Conservation (phyloP, 257 asterid genomes). For the Solanum rostratum region DNA sequence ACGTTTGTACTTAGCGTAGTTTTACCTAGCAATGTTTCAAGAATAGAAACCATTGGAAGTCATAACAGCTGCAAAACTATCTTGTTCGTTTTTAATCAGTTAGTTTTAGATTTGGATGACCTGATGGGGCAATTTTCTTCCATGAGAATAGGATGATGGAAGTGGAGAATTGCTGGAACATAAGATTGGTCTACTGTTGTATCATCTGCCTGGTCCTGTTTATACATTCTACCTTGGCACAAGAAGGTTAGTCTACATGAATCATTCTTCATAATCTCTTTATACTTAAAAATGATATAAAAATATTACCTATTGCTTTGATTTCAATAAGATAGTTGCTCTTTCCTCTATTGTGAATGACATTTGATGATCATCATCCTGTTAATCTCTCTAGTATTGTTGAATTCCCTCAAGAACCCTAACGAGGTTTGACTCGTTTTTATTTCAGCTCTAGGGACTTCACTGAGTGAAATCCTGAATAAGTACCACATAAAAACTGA, state of each 20-base stretch:
- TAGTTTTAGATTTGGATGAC: conserved; percentile 18
- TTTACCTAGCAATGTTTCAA: background rate
- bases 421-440: background rate
- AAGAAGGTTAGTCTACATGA: conserved; percentile 40
- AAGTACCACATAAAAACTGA: background rate
- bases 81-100: background rate
- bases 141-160: conserved; percentile 48
- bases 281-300: background rate
- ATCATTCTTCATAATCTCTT: background rate
- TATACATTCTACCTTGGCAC: conserved; percentile 28
- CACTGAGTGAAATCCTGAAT: background rate
- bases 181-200: conserved; percentile 13
- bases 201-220: conserved; percentile 22
- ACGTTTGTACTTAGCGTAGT: background rate
- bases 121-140: conserved; percentile 27
- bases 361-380: background rate
- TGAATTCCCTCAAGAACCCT: background rate
- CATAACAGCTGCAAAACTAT: conserved; percentile 9
- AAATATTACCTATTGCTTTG: background rate
- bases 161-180: conserved; percentile 19
- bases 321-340: background rate
- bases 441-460: background rate
- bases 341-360: background rate
- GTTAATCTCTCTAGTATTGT: background rate
- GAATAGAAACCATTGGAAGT: conserved; percentile 16